phyloP scores from a whole-genome alignment of 2,329 filamentous ascomycete genomes.

The Chlorencoelia australis region DNA sequence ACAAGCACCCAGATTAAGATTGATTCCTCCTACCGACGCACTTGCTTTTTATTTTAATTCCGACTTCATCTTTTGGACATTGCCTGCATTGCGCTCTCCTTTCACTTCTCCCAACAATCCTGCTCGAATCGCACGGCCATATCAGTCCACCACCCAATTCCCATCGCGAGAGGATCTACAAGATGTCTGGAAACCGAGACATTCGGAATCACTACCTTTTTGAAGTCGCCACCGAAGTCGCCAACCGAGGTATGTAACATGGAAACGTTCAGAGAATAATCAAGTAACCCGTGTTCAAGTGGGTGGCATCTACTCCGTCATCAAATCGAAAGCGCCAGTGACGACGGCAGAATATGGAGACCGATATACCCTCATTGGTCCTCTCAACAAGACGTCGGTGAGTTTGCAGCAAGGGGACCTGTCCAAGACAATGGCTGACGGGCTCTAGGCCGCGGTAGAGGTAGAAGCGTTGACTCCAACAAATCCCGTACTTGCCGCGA shows the following conservation, averaged over 20 bases:
- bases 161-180: too few relatives aligned
- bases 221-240: constrained; percentile 93
- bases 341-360: constrained; percentile 98
- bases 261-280: too few relatives aligned
- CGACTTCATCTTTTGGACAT: too few relatives aligned
- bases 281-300: constrained; percentile 41
- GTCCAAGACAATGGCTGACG: constrained; percentile 15
- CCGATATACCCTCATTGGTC: constrained; percentile 88
- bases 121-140: too few relatives aligned
- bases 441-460: constrained; percentile 76
- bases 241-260: constrained; percentile 66
- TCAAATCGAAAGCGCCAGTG: constrained; percentile 97
- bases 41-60: too few relatives aligned
- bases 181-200: constrained; percentile 38
- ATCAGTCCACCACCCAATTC: too few relatives aligned
- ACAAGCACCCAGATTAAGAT: too few relatives aligned
- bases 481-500: constrained; percentile 66
- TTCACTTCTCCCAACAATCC: too few relatives aligned
- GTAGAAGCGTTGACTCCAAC: constrained; percentile 87
- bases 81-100: too few relatives aligned
- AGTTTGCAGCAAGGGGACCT: constrained; percentile 26
- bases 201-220: constrained; percentile 95
- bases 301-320: constrained; percentile 96
- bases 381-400: constrained; percentile 84
- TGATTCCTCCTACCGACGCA: too few relatives aligned